These are phyloP conservation scores for Sporodiniella umbellata DNA, from an alignment of 371 early-diverging fungal species.

Conservation along the genomic window DNA sequence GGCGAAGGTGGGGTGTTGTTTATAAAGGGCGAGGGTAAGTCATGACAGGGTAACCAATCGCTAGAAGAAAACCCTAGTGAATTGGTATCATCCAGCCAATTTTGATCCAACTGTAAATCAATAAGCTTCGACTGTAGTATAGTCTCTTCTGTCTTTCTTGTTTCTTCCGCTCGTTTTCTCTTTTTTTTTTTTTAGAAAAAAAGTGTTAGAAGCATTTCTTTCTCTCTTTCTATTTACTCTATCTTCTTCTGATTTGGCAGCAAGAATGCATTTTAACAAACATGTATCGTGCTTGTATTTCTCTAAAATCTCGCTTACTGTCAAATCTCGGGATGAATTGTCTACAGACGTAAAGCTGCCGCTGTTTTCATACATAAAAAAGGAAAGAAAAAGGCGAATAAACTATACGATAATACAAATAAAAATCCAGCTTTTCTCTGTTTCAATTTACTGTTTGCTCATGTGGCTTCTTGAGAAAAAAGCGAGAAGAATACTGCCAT, in stretches of 20 bases:
- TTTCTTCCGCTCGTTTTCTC: slow-evolving; percentile 46
- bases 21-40: slow-evolving; percentile 11
- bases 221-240: no score
- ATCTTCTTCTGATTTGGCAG: slow-evolving; percentile 52
- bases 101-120: slow-evolving; percentile 35
- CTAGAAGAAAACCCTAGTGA: slow-evolving; percentile 17
- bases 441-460: no score
- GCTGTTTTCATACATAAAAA: background rate
- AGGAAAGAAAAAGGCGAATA: background rate
- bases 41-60: slow-evolving; percentile 16
- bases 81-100: slow-evolving; percentile 20
- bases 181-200: no score
- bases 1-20: slow-evolving; percentile 35
- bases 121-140: slow-evolving; percentile 37
- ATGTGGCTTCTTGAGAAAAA: no score
- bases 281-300: slow-evolving; percentile 45
- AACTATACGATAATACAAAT: background rate
- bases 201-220: no score
- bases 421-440: no score
- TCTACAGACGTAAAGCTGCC: no score
- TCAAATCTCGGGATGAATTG: slow-evolving; percentile 22
- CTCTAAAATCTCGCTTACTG: slow-evolving; percentile 48
- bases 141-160: slow-evolving; percentile 42
- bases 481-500: no score
- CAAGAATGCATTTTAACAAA: slow-evolving; percentile 43